Evolutionary conservation across 371 early-diverging fungal species (phyloP), one percentile per base, ranked within the genome.

Genomic region (Mortierella sp.): DNA sequence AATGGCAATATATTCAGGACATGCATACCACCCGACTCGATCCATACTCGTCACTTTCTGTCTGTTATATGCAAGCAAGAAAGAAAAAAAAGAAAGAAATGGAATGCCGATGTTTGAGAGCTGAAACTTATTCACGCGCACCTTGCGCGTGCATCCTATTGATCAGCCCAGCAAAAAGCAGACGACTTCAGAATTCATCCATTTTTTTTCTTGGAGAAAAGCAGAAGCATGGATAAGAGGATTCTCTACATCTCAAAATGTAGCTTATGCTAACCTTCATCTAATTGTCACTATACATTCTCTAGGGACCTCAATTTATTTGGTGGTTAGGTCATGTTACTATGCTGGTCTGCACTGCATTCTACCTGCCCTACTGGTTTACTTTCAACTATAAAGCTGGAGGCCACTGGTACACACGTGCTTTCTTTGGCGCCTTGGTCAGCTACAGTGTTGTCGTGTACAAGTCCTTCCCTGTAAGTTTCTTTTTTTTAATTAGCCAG

Each of bases 371-470:
- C 12, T 80, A 80, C 58, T 80, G 80, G 80, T 15, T 34, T 47
- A 80, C 80, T 2, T 74, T 80, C 66, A 66, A 67, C 68, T 74
- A 58, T 58, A 47, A 62, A 32, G 68, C 74, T 8, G 80, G 80
- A 28, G 75, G 68, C 35, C 80, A 74, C 61, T 80, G 80, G 80
- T 80, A 70, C 65, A 61, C 80, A 43, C 74, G 80, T 37, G 80
- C 80, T 45, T 74, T 80, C 66, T 66, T 80, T 70, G 80, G 96
- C 7, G 93, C 94, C 12, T 70, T 94, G 13, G 67, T 93, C 43
- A 92, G 93, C 57, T 97, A 97, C 83, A 91, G 91, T 54, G 95
- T 97, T 34, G 95, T 96, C 61, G 88, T 96, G 56, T 95, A 93
- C 88, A 96, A 95, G 81, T 89, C 93, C 15, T 92, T 92, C 76